These are phyloP conservation scores for Chenopodium berlandieri DNA, from an alignment of 148 eudicot genomes.

Conservation along the genomic window DNA sequence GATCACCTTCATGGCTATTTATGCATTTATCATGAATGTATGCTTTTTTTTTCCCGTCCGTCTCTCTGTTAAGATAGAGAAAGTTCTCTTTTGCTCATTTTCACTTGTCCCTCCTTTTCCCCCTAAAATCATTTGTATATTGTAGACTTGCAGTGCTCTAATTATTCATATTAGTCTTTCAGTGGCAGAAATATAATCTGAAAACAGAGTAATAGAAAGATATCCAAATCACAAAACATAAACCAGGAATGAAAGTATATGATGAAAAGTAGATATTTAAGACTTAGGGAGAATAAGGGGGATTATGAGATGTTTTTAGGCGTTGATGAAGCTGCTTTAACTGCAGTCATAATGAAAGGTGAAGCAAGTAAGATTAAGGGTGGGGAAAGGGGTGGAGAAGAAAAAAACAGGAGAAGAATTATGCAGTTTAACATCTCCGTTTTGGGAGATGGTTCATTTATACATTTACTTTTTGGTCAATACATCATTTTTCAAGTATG, in stretches of 20 bases:
- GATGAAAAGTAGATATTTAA: not conserved
- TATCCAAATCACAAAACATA: not conserved
- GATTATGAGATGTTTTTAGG: not conserved
- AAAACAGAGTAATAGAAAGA: not conserved
- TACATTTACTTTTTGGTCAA: too few species aligned
- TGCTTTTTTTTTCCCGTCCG: not conserved
- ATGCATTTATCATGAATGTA: not conserved
- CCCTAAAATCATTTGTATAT: not conserved
- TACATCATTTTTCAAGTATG: too few species aligned
- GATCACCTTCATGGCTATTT: not conserved
- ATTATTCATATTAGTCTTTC: not conserved
- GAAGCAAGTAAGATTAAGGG: not conserved
- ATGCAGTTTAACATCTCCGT: not conserved
- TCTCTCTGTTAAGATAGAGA: too few species aligned
- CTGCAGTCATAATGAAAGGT: not conserved
- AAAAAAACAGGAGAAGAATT: not conserved
- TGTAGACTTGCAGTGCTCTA: not conserved
- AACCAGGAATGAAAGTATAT: too few species aligned
- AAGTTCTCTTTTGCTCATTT: too few species aligned
- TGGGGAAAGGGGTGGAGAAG: not conserved
- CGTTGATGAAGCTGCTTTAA: not conserved
- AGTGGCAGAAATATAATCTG: not conserved
- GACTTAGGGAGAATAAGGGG: not conserved
- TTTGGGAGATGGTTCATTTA: not conserved
- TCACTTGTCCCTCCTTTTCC: too few species aligned